Evolutionary conservation across 1,284 basidiomycete genomes (phyloP), one percentile per base, ranked within the genome.

Genomic region (Ceratobasidium theobromae): DNA sequence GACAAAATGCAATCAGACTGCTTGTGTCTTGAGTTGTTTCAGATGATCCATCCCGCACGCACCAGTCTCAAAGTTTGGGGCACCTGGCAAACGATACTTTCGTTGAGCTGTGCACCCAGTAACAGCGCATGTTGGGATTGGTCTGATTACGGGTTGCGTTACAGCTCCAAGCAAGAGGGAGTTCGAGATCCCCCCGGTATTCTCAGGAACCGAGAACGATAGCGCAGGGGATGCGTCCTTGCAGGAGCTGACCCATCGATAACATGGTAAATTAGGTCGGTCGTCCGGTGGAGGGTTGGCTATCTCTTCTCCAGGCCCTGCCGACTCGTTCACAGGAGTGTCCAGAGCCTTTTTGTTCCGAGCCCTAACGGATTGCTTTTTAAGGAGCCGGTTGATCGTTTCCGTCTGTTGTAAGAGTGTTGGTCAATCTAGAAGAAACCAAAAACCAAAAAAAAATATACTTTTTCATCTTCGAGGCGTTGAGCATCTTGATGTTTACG

Each of bases 391-490:
- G 72, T 95, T 95, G 76, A 96, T 96, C 0, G 93, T 93, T 75
- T 93, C 90, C 43, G 82, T 85, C 87, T 91, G 49, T 21, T 46
- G 65, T 53, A 43, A 55, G 45, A 35, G n/a, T 27, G 65, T 35
- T 43, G 41, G 40, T 67, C 21, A 46, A 18, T 55, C 43, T 30
- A 54, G 54, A 65, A 58, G 53, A 38, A 33, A 33, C 21, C n/a
- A n/a, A 28, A 23, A 30, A n/a, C n/a, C n/a, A n/a, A n/a, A 52
- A 28, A 45, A n/a, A 58, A 11, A 74, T 77, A 43, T 67, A 87
- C 92, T 84, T 95, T 95, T 75, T 96, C 93, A 72, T 96, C 93
- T 74, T 95, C 91, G 21, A 94, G 80, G 75, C 91, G 92, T 80
- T 95, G 94, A 76, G 95, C 93, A 18, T 85, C 87, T 68, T 95